Evolutionary conservation across 805 yeast genomes (phyloP), one percentile per base, ranked within the genome.

Genomic region (Candida saitoana): DNA sequence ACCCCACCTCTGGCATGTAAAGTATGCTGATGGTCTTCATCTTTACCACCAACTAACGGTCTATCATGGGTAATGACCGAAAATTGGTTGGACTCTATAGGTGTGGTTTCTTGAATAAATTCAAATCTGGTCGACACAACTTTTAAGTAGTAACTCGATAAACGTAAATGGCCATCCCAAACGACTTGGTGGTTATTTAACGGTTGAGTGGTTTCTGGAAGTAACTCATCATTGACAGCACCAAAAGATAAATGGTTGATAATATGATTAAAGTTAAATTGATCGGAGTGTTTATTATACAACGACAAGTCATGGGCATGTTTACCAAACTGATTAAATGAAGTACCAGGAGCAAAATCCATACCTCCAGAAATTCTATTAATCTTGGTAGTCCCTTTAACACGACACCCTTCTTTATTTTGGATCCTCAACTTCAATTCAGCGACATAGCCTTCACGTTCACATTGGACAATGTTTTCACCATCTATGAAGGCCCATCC

Each of bases 401-500:
- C 73, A 49, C 95, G 76, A 64, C 99, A 93, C 19, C 99, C 99
- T 65, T 91, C 96, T 40, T 59, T 59, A 39, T 50, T 46, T 43
- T 71, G 57, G 40, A 87, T 65, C 52, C 83, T 74, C 12, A 71
- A 74, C 39, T 69, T 72, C 40, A 90, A 62, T 34, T 66, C 70
- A n/a, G 68, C 55, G 19, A 87, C 95, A 60, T 87, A 89, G 5
- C 96, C 93, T 60, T 88, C 96, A 11, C 68, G 69, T 58, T 87
- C 96, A 74, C 99, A 91, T 64, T 91, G 98, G 48, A 80, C 87
- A 45, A 93, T 80, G 45, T 86, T 80, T 42, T 76, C 69, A 44
- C 98, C 98, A 60, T 91, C 98, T 53, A 69, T 84, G 63, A 93
- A 91, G 2, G 84, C 90, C 98, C 98, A 93, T 27, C 79, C 82